Evolutionary conservation across 2,329 filamentous ascomycete species (phyloP), one percentile per base, ranked within the genome.

Genomic region (Coleophoma cylindrospora): DNA sequence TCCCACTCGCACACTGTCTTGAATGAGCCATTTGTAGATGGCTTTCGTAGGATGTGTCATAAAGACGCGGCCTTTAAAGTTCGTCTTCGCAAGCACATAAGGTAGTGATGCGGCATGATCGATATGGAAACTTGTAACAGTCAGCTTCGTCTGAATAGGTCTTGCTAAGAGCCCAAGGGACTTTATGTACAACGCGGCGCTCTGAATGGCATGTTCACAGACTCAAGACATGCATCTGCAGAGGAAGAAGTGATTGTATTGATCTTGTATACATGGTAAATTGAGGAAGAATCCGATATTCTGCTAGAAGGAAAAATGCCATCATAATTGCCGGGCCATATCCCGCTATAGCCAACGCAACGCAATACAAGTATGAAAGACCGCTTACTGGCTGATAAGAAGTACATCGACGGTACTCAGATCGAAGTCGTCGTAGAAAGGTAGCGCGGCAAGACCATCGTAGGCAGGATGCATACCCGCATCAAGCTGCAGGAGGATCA

Each of bases 1-100:
- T 66, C 86, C 87, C 32, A 99, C 91, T 52, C 94, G 86, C 41
- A 99, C 89, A 58, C 91, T 95, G 70, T 99, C 94, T 69, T 96
- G 91, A 55, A 97, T 96, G 47, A 97, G 83, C 92, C 94, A 97
- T 72, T 97, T 97, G 80, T 99, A 99, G 67, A 99, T 99, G 61
- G 94, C 94, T 70, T 99, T 97, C 43, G 94, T 99, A 2, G 94
- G 91, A 74, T 99, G 94, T 47, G 94, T 99, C 92, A 97, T 99
- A 74, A 96, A 97, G 54, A 97, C 92, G 19, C 91, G 84, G 45
- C 94, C 94, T 57, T 88, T 87, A 75, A 99, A 99, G 69, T 96
- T 96, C 36, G 94, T 97, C 74, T 99, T 99, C 57, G 92, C 89
- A 57, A 99, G 80, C 52, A 99, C 94, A 67, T 97, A 99, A 41